phyloP scores from a whole-genome alignment of 208 protist genomes.

The Leishmania tarentolae region DNA sequence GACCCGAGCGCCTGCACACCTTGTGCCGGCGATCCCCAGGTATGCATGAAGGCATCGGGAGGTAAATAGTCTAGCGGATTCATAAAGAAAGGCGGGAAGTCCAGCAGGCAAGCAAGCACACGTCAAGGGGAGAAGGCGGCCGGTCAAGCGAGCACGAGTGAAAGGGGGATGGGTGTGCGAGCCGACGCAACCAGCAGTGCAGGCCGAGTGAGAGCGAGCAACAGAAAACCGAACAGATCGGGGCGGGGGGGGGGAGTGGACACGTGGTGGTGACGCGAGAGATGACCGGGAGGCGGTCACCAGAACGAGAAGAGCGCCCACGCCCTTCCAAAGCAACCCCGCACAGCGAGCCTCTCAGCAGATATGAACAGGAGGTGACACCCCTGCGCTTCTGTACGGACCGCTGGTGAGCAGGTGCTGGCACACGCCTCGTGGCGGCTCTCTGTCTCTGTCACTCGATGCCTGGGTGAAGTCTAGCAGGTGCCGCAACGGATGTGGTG shows the following conservation, averaged over 20 bases:
- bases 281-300: not conserved
- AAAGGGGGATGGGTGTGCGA: not conserved
- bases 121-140: not conserved
- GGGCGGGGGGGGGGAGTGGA: not conserved
- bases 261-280: not conserved
- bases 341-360: not conserved
- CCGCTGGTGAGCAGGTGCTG: not conserved
- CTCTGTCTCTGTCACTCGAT: not conserved
- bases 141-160: not conserved
- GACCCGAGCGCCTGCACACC: constrained; percentile 8
- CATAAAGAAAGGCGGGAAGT: constrained; percentile 12
- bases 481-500: not conserved
- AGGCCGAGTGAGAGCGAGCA: too few relatives aligned
- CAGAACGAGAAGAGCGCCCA: not conserved
- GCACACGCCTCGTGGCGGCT: not conserved
- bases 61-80: constrained; percentile 19
- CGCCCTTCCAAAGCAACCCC: not conserved
- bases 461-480: not conserved
- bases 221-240: not conserved
- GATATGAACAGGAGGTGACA: too few relatives aligned
- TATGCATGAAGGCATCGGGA: constrained; percentile 14
- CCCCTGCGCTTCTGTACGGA: not conserved
- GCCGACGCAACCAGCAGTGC: too few relatives aligned
- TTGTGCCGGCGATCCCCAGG: constrained; percentile 12
- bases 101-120: not conserved